phyloP scores from a whole-genome alignment of 768 basidiomycete species.

The Chlorophyllum brunneum region DNA sequence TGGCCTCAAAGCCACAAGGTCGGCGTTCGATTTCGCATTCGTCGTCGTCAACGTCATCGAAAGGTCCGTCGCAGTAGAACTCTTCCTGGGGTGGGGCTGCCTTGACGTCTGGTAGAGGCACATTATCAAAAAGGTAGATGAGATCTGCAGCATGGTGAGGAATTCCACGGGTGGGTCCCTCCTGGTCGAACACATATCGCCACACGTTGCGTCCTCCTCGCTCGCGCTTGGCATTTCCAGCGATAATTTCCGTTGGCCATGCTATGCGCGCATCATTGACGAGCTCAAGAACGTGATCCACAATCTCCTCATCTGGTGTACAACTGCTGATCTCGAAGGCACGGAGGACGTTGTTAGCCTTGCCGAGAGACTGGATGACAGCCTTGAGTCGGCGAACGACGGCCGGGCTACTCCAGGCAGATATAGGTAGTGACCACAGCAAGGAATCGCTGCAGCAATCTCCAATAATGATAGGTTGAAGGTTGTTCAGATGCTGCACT shows the following conservation, averaged over 20 bases:
- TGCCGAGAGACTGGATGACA: conserved; percentile 64
- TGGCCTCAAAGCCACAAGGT: not conserved
- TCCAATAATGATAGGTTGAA: conserved; percentile 74
- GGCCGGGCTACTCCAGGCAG: conserved; percentile 57
- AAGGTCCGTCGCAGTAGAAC: conserved; percentile 30
- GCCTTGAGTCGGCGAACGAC: conserved; percentile 70
- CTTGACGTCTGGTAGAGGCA: conserved; percentile 45
- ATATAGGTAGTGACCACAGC: conserved; percentile 57
- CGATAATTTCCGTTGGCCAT: conserved; percentile 72
- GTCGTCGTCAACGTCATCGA: conserved; percentile 23
- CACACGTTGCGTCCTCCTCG: conserved; percentile 62
- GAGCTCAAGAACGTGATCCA: conserved; percentile 66
- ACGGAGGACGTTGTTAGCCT: conserved; percentile 57
- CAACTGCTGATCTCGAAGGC: conserved; percentile 68
- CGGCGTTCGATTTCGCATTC: conserved; percentile 8
- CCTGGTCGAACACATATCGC: conserved; percentile 83
- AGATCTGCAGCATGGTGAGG: conserved; percentile 73
- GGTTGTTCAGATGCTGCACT: conserved; percentile 24
- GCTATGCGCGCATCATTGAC: conserved; percentile 72
- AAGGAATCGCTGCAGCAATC: conserved; percentile 65
- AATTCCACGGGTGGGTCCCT: conserved; percentile 57
- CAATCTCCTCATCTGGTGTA: conserved; percentile 62
- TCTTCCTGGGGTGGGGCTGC: conserved; percentile 15
- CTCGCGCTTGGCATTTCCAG: conserved; percentile 43
- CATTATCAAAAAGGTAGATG: conserved; percentile 76